These are phyloP conservation scores for Phytophthora uliginosa DNA, from an alignment of 352 stramenopile genomes.

Conservation along the genomic window DNA sequence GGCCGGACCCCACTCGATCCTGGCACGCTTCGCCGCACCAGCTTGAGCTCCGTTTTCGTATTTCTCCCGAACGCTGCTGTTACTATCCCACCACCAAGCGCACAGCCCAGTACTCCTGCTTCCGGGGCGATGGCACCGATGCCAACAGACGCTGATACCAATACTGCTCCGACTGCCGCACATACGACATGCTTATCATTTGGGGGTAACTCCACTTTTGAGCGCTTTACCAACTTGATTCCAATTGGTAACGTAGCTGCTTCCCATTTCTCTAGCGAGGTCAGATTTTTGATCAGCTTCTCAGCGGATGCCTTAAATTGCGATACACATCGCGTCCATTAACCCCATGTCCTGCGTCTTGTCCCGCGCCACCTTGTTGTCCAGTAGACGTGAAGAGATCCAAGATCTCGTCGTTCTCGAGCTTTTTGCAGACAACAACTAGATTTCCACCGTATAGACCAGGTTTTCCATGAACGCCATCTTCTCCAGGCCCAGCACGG, in stretches of 20 bases:
- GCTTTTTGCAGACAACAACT: neutral
- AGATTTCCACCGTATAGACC: constrained; percentile 2
- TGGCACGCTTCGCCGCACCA: neutral
- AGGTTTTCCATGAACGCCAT: constrained; percentile 1
- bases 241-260: neutral
- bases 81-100: neutral
- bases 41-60: neutral
- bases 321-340: neutral
- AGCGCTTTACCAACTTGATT: neutral
- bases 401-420: neutral
- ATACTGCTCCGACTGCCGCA: neutral
- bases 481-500: constrained; percentile 3
- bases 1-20: neutral
- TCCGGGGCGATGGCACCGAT: neutral
- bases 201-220: neutral
- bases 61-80: neutral
- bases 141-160: neutral
- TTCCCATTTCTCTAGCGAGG: neutral
- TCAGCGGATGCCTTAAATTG: neutral
- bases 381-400: constrained; percentile 1
- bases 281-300: neutral
- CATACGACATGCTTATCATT: neutral
- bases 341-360: constrained; percentile 2
- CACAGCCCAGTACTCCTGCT: neutral
- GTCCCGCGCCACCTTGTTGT: constrained; percentile 11